These are phyloP conservation scores for Fusarium hainanense DNA, from an alignment of 2,329 filamentous ascomycete species.

Conservation along the genomic window DNA sequence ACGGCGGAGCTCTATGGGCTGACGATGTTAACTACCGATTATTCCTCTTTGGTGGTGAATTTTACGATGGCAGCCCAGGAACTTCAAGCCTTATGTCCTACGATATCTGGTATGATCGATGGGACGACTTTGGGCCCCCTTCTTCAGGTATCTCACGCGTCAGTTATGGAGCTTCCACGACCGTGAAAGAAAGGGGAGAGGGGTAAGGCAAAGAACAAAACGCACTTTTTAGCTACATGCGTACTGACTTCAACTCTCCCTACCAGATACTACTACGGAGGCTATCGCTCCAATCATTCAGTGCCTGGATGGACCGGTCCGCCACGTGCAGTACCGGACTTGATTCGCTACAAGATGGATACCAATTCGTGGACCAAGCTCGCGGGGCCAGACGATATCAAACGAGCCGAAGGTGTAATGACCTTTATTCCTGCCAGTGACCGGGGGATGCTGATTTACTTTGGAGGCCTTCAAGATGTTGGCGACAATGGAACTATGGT, in stretches of 20 bases:
- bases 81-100: slow-evolving; percentile 2
- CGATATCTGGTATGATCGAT: slow-evolving; percentile 3
- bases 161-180: neutral
- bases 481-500: neutral
- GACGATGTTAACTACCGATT: slow-evolving; percentile 3
- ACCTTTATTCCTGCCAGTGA: neutral
- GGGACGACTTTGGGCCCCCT: neutral
- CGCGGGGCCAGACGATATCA: neutral
- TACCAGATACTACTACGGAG: neutral
- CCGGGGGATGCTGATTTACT: slow-evolving; percentile 3
- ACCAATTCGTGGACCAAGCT: neutral
- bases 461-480: neutral
- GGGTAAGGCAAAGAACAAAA: neutral
- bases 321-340: neutral
- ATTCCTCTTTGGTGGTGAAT: slow-evolving; percentile 2
- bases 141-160: neutral
- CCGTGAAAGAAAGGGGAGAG: slow-evolving; percentile 1
- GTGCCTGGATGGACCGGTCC: neutral
- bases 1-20: slow-evolving; percentile 1
- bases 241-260: too few species aligned
- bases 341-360: neutral
- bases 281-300: neutral
- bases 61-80: neutral
- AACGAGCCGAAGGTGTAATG: neutral
- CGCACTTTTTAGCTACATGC: neutral